phyloP scores from a whole-genome alignment of 2,329 filamentous ascomycete species.

The Fonsecaea multimorphosa region DNA sequence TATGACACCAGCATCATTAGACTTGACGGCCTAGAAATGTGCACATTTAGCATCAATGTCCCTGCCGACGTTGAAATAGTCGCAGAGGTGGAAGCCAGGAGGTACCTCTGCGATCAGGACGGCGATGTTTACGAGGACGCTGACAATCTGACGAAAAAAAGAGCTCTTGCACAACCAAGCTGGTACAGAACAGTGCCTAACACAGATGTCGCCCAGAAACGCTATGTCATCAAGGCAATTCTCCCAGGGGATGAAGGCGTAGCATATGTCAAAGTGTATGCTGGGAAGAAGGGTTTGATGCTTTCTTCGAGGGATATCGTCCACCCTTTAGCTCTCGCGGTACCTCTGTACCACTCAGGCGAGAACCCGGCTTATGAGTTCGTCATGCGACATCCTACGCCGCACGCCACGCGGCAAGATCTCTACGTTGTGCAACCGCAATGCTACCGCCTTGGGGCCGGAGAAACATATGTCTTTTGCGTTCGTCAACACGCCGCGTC shows the following conservation, averaged over 20 bases:
- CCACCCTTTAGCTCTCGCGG: slow-evolving; percentile 82
- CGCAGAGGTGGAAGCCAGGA: slow-evolving; percentile 86
- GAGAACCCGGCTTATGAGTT: slow-evolving; percentile 96
- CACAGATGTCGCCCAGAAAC: slow-evolving; percentile 63
- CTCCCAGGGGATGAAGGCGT: slow-evolving; percentile 90
- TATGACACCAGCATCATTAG: slow-evolving; percentile 88
- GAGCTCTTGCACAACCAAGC: slow-evolving; percentile 86
- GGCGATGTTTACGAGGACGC: slow-evolving; percentile 94
- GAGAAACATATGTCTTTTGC: slow-evolving; percentile 97
- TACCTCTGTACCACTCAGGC: slow-evolving; percentile 89
- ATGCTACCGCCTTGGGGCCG: slow-evolving; percentile 82
- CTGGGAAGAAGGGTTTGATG: slow-evolving; percentile 93
- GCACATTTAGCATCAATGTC: slow-evolving; percentile 85
- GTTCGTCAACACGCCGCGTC: slow-evolving; percentile 86
- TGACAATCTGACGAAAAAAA: slow-evolving; percentile 76
- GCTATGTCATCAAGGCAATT: slow-evolving; percentile 90
- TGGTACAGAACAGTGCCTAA: slow-evolving; percentile 72
- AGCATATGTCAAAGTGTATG: slow-evolving; percentile 87
- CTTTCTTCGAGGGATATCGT: slow-evolving; percentile 97
- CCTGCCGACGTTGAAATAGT: slow-evolving; percentile 89
- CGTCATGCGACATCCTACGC: slow-evolving; percentile 88
- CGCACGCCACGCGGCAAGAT: slow-evolving; percentile 95
- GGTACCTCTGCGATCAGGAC: slow-evolving; percentile 80
- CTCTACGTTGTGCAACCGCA: slow-evolving; percentile 97
- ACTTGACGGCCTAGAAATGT: slow-evolving; percentile 90